These are phyloP conservation scores for Streptanthus diversifolius DNA, from an alignment of 345 rosid species.

Conservation along the genomic window DNA sequence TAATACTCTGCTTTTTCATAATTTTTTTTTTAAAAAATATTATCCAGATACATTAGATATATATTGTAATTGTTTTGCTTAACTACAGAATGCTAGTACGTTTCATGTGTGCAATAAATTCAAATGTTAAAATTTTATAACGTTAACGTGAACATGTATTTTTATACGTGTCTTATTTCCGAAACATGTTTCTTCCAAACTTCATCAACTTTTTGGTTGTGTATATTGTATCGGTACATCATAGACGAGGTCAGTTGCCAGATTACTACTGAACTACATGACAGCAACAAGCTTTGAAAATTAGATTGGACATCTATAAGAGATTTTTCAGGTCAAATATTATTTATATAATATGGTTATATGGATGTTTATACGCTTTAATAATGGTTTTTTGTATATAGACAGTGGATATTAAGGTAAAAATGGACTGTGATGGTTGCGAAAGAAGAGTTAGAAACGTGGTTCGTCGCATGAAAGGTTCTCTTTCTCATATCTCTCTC, in stretches of 20 bases:
- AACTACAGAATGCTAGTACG: neutral
- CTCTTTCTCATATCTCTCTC: conserved; percentile 7
- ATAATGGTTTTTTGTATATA: conserved; percentile 27
- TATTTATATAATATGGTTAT: neutral
- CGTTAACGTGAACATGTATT: neutral
- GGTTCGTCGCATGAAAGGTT: conserved; percentile 77
- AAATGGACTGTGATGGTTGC: conserved; percentile 98
- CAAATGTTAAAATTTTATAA: neutral
- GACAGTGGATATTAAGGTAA: conserved; percentile 96
- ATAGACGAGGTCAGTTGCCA: neutral
- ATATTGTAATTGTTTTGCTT: neutral
- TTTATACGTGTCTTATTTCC: neutral
- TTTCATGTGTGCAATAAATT: neutral
- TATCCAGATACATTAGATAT: neutral
- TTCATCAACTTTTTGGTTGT: neutral
- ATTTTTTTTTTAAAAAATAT: neutral
- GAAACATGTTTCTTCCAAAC: neutral
- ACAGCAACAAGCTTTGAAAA: neutral
- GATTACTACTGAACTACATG: neutral
- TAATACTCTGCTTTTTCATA: neutral
- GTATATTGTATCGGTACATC: neutral
- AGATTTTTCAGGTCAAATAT: neutral
- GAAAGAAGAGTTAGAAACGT: conserved; percentile 81
- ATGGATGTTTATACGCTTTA: conserved; percentile 5
- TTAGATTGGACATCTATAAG: neutral